Evolutionary conservation across 2,329 filamentous ascomycete species (phyloP).

Genomic region (Clonostachys byssicola): DNA sequence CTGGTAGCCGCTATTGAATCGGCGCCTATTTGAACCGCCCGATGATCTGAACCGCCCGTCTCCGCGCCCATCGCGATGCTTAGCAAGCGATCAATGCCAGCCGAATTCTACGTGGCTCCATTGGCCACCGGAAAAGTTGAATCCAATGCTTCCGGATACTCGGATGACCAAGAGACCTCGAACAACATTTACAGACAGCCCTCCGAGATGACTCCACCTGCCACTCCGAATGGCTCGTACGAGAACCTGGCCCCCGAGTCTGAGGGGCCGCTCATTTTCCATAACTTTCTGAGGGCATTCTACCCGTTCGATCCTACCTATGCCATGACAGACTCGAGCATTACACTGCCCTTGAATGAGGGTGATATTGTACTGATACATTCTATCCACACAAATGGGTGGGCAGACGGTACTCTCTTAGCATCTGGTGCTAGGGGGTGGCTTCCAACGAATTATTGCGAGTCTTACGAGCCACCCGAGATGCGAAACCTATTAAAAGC

Average conservation of each 20-base stretch:
- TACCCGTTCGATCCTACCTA: conserved; percentile 85
- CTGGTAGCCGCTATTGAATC: neutral
- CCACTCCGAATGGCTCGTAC: conserved; percentile 66
- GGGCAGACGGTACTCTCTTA: conserved; percentile 92
- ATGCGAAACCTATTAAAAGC: conserved; percentile 84
- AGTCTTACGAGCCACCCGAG: conserved; percentile 84
- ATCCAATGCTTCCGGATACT: conserved; percentile 10
- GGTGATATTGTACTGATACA: conserved; percentile 93
- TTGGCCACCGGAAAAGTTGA: conserved; percentile 45
- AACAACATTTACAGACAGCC: conserved; percentile 8
- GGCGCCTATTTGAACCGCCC: neutral
- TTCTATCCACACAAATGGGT: conserved; percentile 96
- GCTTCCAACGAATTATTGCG: conserved; percentile 98
- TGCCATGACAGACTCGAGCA: conserved; percentile 74
- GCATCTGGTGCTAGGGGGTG: conserved; percentile 85
- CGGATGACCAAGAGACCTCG: conserved; percentile 9
- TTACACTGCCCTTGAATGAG: conserved; percentile 83
- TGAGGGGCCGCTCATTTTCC: conserved; percentile 64
- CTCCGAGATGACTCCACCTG: conserved; percentile 73
- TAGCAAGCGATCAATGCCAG: conserved; percentile 40
- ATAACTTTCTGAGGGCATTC: conserved; percentile 92
- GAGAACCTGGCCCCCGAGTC: conserved; percentile 46
- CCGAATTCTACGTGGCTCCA: conserved; percentile 59
- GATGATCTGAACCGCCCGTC: conserved; percentile 1
- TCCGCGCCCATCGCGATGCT: conserved; percentile 23